Evolutionary conservation across 495 filamentous ascomycete genomes (phyloP).

Genomic region (Elaphomyces granulatus): DNA sequence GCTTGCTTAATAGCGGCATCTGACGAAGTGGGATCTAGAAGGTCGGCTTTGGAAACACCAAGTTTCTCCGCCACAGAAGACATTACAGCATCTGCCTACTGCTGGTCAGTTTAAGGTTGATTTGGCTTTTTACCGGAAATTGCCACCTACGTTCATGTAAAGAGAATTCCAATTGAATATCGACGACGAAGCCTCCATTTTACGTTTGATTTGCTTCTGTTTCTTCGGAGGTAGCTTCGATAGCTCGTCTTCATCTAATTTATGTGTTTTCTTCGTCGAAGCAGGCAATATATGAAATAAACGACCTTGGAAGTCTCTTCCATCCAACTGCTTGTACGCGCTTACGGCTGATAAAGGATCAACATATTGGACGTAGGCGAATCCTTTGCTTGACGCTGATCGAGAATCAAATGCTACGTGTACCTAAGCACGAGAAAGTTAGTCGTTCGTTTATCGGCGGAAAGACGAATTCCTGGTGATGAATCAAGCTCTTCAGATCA

Average conservation of each 20-base stretch:
- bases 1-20: conserved; percentile 93
- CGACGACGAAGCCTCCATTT: conserved; percentile 55
- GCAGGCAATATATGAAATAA: conserved; percentile 80
- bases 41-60: conserved; percentile 73
- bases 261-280: conserved; percentile 60
- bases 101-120: conserved; percentile 18
- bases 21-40: conserved; percentile 85
- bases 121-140: not conserved
- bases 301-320: conserved; percentile 77
- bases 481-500: conserved; percentile 40
- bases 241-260: conserved; percentile 72
- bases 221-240: conserved; percentile 88
- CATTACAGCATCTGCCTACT: conserved; percentile 75
- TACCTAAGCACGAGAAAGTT: conserved; percentile 47
- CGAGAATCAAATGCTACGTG: conserved; percentile 61
- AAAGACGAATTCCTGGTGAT: no score
- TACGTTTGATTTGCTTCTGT: conserved; percentile 76
- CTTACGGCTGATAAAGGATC: conserved; percentile 55
- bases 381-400: conserved; percentile 60
- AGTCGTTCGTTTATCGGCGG: no score
- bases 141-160: conserved; percentile 72
- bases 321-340: conserved; percentile 62
- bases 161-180: conserved; percentile 95
- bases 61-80: conserved; percentile 76
- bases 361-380: conserved; percentile 69